Evolutionary conservation across 768 basidiomycete species (phyloP), one percentile per base, ranked within the genome.

Genomic region (Sarcomyxa edulis): DNA sequence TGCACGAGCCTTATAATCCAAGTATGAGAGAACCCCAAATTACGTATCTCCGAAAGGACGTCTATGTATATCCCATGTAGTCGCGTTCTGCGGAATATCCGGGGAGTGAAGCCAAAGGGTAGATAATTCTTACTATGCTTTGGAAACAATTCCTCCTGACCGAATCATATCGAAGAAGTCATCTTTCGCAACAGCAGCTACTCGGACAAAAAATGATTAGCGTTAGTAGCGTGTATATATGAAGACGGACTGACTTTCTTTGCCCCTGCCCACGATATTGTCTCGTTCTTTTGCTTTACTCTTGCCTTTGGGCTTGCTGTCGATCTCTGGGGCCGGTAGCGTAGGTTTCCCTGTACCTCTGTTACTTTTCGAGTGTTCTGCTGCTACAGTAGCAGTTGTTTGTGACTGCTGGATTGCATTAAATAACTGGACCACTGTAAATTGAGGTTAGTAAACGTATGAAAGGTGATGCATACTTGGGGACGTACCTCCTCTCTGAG

Each of bases 341-440:
- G 78, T 74, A 22, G 85, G 77, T 50, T 84, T 90, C 18, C 87
- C 86, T 15, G 75, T 71, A 4, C 88, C 87, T 49, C 82, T 70
- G 21, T 69, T 55, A 8, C 71, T 64, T 60, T 84, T 86, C 39
- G 69, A 53, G 41, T 77, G 72, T 51, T 79, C 78, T 16, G 68
- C 71, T 8, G 71, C 71, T 5, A 58, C 68, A 7, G 69, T 55
- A 1, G 74, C 65, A 9, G 69, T 72, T 19, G 70, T 64, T 50
- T 92, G 89, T 14, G 86, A 81, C 46, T 87, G 84, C 45, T 91
- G 89, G 34, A 92, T 85, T 4, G 74, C 78, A 49, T 92, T 92
- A 65, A 92, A 92, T 11, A 92, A 64, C 52, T 84, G 79, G n/a
- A 92, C 87, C 32, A 92, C 89, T 76, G 25, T 14, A 19, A 15